Base-by-base conservation (phyloP, 352 stramenopile species). In the Pelagophyceae sp. region DNA sequence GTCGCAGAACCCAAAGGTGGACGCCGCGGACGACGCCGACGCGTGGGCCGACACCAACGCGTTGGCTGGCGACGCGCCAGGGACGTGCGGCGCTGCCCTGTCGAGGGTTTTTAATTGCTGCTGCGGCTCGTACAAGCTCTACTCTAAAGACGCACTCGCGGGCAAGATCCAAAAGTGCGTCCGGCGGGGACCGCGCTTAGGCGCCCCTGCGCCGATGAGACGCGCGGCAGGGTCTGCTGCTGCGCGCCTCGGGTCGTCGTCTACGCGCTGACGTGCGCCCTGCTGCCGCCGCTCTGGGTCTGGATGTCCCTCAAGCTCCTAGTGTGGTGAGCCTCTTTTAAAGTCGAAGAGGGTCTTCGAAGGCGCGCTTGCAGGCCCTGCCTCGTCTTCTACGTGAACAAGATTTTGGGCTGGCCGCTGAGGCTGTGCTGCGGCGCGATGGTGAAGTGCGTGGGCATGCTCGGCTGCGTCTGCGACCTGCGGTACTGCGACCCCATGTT, bases 271-370 rank as follows among this genome's bases (percentile, higher is more conserved):
- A 31, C 25, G 3, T 38, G 27, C 61, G 29, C 38, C 15, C 1
- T 27, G 61, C 61, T 71, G 61, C 61, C 61, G 27, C 31, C 27
- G 61, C n/a, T 71, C 61, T 71, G 61, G 61, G 25, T 71, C 61
- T 71, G 61, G 61, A 71, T 71, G 61, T 37, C 29, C 1, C 29
- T 71, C 3, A 37, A 40, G 61, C 61, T 71, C 15, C 61, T 71
- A 27, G n/a, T n/a, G n/a, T n/a, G n/a, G n/a, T n/a, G n/a, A n/a
- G n/a, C n/a, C n/a, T n/a, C n/a, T n/a, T n/a, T n/a, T n/a, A n/a
- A n/a, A n/a, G n/a, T n/a, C n/a, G n/a, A n/a, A n/a, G n/a, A n/a
- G n/a, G n/a, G n/a, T n/a, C n/a, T n/a, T n/a, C n/a, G n/a, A n/a
- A n/a, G n/a, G n/a, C n/a, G n/a, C n/a, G n/a, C n/a, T n/a, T 29